Percentiles rank a stretch among this genome's conserved stretches.
Evolutionary conservation across 1,284 basidiomycete genomes (phyloP).

Genomic region (Leccinum glutinopallens): DNA sequence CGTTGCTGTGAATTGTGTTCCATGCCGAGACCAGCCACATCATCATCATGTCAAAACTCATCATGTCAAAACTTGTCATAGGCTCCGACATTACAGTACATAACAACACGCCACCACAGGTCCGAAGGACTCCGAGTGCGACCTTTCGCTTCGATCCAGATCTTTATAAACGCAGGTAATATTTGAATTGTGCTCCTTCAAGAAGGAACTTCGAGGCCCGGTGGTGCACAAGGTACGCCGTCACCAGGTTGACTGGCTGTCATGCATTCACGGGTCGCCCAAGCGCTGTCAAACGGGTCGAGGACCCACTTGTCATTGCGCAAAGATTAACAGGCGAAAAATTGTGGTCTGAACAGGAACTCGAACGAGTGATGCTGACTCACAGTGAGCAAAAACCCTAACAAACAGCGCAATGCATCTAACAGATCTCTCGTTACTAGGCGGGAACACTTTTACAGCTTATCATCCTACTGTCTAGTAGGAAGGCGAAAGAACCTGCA

Average conservation of each 20-base stretch:
- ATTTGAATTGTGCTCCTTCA: no score
- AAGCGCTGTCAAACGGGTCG: not conserved
- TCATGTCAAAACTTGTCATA: no score
- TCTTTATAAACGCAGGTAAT: no score
- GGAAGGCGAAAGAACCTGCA: not conserved
- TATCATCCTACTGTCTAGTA: not conserved
- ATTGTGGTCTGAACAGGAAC: not conserved
- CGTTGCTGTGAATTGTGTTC: no score
- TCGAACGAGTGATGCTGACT: not conserved
- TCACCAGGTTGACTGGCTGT: not conserved
- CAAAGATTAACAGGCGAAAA: not conserved
- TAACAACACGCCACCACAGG: no score
- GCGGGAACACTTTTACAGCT: not conserved
- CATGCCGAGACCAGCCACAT: no score
- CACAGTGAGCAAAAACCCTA: not conserved
- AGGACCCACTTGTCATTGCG: not conserved
- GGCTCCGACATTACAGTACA: no score
- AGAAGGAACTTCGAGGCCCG: not conserved
- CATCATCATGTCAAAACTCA: no score
- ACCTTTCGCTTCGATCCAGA: no score
- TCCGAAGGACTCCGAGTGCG: no score
- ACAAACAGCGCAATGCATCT: not conserved
- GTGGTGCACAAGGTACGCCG: not conserved
- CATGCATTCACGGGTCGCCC: not conserved
- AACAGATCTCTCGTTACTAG: not conserved